Conservation (phyloP, 2,329 filamentous ascomycete genomes). For the Onygena corvina region DNA sequence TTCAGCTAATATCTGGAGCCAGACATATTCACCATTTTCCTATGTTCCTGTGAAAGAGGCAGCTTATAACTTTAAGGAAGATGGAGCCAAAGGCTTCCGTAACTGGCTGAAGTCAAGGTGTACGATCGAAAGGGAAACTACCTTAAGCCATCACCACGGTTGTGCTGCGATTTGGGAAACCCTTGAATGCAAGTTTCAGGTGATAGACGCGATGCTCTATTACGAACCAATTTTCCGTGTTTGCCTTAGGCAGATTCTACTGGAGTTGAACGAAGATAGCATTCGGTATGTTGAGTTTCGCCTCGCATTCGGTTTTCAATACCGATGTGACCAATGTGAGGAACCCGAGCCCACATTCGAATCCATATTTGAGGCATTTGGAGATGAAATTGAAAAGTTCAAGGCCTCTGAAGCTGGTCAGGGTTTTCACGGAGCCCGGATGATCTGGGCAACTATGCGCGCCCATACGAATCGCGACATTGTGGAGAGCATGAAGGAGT, state of each 20-base stretch:
- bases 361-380: slow-evolving; percentile 59
- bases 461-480: slow-evolving; percentile 52
- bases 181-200: slow-evolving; percentile 61
- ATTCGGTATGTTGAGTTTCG: slow-evolving; percentile 75
- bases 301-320: slow-evolving; percentile 62
- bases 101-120: slow-evolving; percentile 64
- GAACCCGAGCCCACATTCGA: slow-evolving; percentile 54
- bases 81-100: slow-evolving; percentile 58
- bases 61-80: slow-evolving; percentile 61
- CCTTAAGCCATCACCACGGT: slow-evolving; percentile 67
- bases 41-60: slow-evolving; percentile 49
- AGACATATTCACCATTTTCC: slow-evolving; percentile 46
- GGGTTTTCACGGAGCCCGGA: slow-evolving; percentile 68
- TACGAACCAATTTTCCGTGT: slow-evolving; percentile 81
- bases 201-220: slow-evolving; percentile 65
- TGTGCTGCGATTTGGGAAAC: slow-evolving; percentile 74
- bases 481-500: slow-evolving; percentile 72
- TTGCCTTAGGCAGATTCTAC: slow-evolving; percentile 63
- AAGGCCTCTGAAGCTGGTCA: slow-evolving; percentile 57
- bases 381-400: slow-evolving; percentile 70
- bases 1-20: slow-evolving; percentile 49
- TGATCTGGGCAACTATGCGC: slow-evolving; percentile 74
- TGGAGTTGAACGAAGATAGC: slow-evolving; percentile 61
- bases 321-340: slow-evolving; percentile 49
- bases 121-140: slow-evolving; percentile 61